A percentile compares a stretch with the other conserved stretches of the same genome.
These are phyloP conservation scores for Dovyalis caffra DNA, from an alignment of 345 rosid genomes.

Conservation along the genomic window DNA sequence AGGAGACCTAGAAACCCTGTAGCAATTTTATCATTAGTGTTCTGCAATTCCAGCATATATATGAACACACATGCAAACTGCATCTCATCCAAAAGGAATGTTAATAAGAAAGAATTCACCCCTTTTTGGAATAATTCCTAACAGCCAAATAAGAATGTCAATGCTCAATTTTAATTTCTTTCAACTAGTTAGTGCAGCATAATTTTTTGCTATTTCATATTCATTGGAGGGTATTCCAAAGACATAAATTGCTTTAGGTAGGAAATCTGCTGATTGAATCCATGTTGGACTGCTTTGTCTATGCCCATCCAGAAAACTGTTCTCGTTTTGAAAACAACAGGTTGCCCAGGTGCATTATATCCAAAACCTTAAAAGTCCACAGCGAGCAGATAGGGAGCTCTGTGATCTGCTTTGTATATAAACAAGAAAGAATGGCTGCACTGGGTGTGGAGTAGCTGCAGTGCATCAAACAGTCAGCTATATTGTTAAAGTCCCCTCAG, in stretches of 20 bases:
- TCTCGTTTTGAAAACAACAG: background rate
- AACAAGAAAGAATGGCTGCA: background rate
- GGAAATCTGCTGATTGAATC: background rate
- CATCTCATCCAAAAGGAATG: background rate
- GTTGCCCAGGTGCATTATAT: background rate
- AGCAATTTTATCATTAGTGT: conserved; percentile 7
- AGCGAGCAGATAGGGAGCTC: background rate
- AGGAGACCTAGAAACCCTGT: conserved; percentile 47
- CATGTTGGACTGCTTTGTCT: background rate
- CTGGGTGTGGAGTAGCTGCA: background rate
- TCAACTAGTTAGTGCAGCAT: background rate
- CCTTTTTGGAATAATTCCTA: background rate
- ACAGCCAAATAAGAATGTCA: background rate
- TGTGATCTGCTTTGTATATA: background rate
- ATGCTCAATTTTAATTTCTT: background rate
- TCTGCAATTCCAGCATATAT: background rate
- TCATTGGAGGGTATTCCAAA: background rate
- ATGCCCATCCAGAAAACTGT: background rate
- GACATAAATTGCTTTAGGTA: background rate
- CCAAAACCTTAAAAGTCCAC: background rate
- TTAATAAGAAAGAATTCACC: background rate
- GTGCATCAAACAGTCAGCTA: background rate
- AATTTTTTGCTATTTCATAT: background rate
- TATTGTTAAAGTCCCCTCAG: background rate
- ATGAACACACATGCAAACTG: background rate